Evolutionary conservation across 768 basidiomycete species (phyloP), one percentile per base, ranked within the genome.

Genomic region (Boletus edulis): DNA sequence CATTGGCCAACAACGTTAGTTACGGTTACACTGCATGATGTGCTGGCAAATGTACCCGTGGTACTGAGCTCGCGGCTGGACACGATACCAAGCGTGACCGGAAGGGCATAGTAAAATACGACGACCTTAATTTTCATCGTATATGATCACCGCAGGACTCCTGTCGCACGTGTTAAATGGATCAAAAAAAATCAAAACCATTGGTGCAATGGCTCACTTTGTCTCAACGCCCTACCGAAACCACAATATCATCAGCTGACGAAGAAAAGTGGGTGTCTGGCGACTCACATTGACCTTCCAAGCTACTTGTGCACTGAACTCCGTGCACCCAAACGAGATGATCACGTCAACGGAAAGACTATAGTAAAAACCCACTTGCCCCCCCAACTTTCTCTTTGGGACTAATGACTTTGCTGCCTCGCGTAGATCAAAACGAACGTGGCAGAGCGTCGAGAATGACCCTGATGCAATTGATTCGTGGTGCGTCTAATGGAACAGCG

Each of bases 271-370:
- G 2, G 8, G 37, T 34, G 24, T 9, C 1, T 15, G 8, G 32
- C 4, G 27, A 42, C 58, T 60, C 32, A 59, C 58, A 27, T 59
- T 20, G 42, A n/a, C 51, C 5, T 48, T 48, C 58, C 58, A 59
- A 4, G 58, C 58, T 4, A 59, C 52, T 12, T 59, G 59, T 12
- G 59, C 52, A 20, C 34, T 53, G 24, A 39, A 52, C 86, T 64
- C 62, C 1, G 62, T 61, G 24, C 27, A 22, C 42, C 62, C 62
- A 9, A 64, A 63, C 15, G 50, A 50, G 18, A 60, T 46, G 17
- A 63, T 54, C 37, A 63, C 58, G 8, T 50, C 54, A 20, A 61
- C 1, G 9, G 3, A 4, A 7, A 63, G 34, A 1, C 5, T 0
- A 35, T 57, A 63, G 47, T 52, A 64, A n/a, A 31, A 11, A 2